Conservation (phyloP, 441 rosid genomes). For the Arabidopsis lyrata region DNA sequence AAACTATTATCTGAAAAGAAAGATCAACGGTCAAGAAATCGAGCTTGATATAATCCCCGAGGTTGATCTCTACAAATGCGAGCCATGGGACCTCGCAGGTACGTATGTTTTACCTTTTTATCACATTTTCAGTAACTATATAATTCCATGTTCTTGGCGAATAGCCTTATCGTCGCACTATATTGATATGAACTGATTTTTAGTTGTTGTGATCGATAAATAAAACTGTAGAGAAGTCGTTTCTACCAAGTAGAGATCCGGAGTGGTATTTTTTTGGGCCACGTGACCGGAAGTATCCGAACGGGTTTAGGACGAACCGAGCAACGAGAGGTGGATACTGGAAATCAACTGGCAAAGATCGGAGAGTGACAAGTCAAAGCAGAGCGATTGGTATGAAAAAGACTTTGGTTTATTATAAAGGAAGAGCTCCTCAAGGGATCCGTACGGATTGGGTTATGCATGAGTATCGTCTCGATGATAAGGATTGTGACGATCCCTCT, state of each 20-base stretch:
- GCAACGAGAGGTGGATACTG: constrained; percentile 93
- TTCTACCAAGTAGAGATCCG: constrained; percentile 88
- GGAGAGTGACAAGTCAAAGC: constrained; percentile 64
- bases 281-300: constrained; percentile 87
- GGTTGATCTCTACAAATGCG: constrained; percentile 96
- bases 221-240: constrained; percentile 71
- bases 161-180: neutral
- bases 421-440: constrained; percentile 91
- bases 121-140: neutral
- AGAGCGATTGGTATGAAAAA: constrained; percentile 94
- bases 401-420: constrained; percentile 84
- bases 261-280: constrained; percentile 98
- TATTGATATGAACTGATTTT: constrained; percentile 1
- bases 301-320: constrained; percentile 88
- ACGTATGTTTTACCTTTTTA: neutral
- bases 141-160: neutral
- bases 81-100: constrained; percentile 96
- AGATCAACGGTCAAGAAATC: constrained; percentile 79
- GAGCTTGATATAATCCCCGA: constrained; percentile 96
- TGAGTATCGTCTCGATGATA: constrained; percentile 89
- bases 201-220: constrained; percentile 1
- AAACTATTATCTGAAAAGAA: constrained; percentile 87
- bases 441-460: constrained; percentile 97
- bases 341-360: constrained; percentile 92
- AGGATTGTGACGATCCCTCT: constrained; percentile 75